Conservation (phyloP, 495 filamentous ascomycete species). For the Hamigera avellanea region DNA sequence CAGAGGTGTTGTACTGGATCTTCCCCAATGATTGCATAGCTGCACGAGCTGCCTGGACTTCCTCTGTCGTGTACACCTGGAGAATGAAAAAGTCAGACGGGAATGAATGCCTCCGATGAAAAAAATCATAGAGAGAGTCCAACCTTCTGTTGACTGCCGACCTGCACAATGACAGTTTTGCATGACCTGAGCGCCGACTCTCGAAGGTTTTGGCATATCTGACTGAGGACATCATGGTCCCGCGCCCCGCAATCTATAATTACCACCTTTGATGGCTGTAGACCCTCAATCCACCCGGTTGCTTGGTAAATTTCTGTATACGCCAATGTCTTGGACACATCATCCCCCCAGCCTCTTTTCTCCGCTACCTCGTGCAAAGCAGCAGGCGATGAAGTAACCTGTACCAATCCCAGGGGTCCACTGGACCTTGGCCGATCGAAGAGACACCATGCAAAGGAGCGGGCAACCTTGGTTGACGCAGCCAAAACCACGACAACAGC, state of each 20-base stretch:
- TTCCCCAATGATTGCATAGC: constrained; percentile 9
- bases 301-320: too few species aligned
- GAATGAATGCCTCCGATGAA: neutral
- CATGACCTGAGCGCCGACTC: constrained; percentile 3
- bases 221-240: constrained; percentile 15
- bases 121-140: too few species aligned
- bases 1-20: constrained; percentile 32
- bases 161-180: constrained; percentile 20
- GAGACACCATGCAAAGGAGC: constrained; percentile 27
- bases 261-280: constrained; percentile 26
- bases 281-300: constrained; percentile 16
- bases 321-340: too few species aligned
- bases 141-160: constrained; percentile 31
- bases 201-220: constrained; percentile 10
- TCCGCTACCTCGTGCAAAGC: constrained; percentile 13
- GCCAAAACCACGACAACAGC: constrained; percentile 28
- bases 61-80: constrained; percentile 15
- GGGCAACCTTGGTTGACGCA: constrained; percentile 39
- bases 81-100: neutral
- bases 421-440: constrained; percentile 2
- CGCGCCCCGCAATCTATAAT: constrained; percentile 43
- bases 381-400: constrained; percentile 14
- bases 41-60: too few species aligned
- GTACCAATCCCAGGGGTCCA: constrained; percentile 15
- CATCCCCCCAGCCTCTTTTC: too few species aligned